These are phyloP conservation scores for Malus fusca DNA, from an alignment of 306 rosid genomes.

Conservation along the genomic window DNA sequence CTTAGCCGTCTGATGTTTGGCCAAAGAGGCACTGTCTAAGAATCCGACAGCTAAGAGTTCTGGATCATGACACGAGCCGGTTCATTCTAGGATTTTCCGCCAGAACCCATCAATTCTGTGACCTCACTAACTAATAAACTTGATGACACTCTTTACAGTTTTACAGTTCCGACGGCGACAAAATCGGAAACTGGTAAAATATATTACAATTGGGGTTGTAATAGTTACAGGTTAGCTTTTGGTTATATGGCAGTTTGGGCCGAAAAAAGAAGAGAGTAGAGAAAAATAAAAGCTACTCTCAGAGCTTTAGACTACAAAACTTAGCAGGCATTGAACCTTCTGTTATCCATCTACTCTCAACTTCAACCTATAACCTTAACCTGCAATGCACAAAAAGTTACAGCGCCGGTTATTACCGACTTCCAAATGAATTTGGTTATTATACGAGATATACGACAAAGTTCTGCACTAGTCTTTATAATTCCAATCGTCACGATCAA, in stretches of 20 bases:
- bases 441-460: too few relatives aligned
- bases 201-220: conserved; percentile 8
- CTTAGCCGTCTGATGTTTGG: neutral
- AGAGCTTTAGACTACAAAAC: conserved; percentile 40
- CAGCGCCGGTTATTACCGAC: neutral
- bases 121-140: neutral
- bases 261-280: neutral
- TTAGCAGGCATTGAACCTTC: conserved; percentile 33
- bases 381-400: conserved; percentile 37
- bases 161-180: neutral
- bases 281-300: conserved; percentile 18
- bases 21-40: neutral
- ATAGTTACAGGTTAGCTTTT: conserved; percentile 42
- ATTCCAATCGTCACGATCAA: too few relatives aligned
- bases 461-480: too few relatives aligned
- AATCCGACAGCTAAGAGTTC: neutral
- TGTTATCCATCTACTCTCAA: conserved; percentile 4
- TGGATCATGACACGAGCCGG: neutral
- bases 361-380: conserved; percentile 14
- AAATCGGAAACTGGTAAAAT: neutral
- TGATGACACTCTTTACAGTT: neutral
- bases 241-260: conserved; percentile 26
- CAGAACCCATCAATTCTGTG: neutral
- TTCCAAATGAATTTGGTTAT: neutral
- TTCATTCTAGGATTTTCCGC: neutral